Evolutionary conservation across 257 asterid species (phyloP), one percentile per base, ranked within the genome.

Genomic region (Solanum paucissectum): DNA sequence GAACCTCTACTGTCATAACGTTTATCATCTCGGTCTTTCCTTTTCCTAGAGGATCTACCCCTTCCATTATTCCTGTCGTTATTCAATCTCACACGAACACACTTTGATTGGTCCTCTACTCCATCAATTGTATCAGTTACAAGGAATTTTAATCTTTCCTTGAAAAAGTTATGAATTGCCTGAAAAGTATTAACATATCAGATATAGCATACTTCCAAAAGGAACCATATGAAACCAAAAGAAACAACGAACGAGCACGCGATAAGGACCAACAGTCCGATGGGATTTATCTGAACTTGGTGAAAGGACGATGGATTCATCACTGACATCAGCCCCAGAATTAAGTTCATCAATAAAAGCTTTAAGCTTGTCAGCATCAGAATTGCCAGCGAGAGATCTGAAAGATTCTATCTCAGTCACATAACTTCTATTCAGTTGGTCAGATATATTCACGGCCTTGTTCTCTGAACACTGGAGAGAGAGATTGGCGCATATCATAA

Each of bases 101-200:
- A 94, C 89, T 97, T 97, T 87, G 99, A 93, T 85, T 90, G 88
- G 89, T 92, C 89, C 89, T 97, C 98, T 21, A 95, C 92, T 85
- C 98, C 98, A 91, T 97, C 99, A 72, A 96, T 88, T 13, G 98
- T 94, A 94, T 97, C 99, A 40, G 99, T 93, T 68, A 95, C 98
- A 86, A 97, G 96, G 91, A 97, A 94, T 36, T 92, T 95, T 93
- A 97, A 75, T 87, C 88, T 93, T 93, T 95, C 96, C 92, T 97
- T 97, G 93, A 97, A 95, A 92, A 95, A 95, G 91, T 94, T 95
- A 89, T 97, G 99, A 88, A 97, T 86, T 72, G 94, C 98, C 99
- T 97, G 95, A 88, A 94, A 94, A 87, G 44, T 62, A 91, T 42
- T 52, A 81, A 83, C 44, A 83, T 68, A 73, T 44, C 16, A 40